These are phyloP conservation scores for Schizothecium vesticola DNA, from an alignment of 495 filamentous ascomycete species.

Conservation along the genomic window DNA sequence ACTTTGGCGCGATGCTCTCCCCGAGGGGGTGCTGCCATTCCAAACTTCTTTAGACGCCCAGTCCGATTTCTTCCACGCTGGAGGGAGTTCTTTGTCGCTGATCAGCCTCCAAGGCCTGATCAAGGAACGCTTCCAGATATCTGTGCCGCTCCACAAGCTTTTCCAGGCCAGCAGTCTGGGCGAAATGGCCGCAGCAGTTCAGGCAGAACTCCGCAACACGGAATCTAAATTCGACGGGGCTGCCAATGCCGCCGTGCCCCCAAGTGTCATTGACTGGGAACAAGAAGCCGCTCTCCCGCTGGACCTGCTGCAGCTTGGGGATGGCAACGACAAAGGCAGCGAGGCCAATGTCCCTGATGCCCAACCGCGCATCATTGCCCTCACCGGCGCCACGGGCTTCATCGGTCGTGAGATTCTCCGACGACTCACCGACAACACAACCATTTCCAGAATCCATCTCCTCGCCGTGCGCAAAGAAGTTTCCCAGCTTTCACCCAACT, in stretches of 20 bases:
- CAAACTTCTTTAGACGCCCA: conserved; percentile 1
- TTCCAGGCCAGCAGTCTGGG: conserved; percentile 27
- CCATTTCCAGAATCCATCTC: conserved; percentile 18
- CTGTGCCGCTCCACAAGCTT: conserved; percentile 18
- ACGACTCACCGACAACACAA: conserved; percentile 2
- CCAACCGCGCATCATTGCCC: conserved; percentile 14
- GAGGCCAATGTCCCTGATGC: not conserved
- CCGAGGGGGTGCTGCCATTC: not conserved
- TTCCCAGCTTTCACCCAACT: conserved; percentile 18
- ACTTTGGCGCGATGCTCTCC: conserved; percentile 9
- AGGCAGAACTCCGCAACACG: not conserved
- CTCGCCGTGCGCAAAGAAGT: conserved; percentile 17
- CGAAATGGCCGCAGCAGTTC: conserved; percentile 23
- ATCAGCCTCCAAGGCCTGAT: conserved; percentile 25
- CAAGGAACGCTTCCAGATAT: conserved; percentile 4
- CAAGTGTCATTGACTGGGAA: conserved; percentile 21
- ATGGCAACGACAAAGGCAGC: not conserved
- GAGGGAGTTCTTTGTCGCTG: conserved; percentile 34
- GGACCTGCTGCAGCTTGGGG: not conserved
- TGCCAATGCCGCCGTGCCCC: not conserved
- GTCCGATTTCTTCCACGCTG: conserved; percentile 37
- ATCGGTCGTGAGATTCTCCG: conserved; percentile 21
- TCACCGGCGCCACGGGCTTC: conserved; percentile 32
- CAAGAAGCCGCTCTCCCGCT: conserved; percentile 17
- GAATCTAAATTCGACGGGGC: not conserved